Evolutionary conservation across 2,329 filamentous ascomycete genomes (phyloP).

Genomic region (Cercospora sp.): DNA sequence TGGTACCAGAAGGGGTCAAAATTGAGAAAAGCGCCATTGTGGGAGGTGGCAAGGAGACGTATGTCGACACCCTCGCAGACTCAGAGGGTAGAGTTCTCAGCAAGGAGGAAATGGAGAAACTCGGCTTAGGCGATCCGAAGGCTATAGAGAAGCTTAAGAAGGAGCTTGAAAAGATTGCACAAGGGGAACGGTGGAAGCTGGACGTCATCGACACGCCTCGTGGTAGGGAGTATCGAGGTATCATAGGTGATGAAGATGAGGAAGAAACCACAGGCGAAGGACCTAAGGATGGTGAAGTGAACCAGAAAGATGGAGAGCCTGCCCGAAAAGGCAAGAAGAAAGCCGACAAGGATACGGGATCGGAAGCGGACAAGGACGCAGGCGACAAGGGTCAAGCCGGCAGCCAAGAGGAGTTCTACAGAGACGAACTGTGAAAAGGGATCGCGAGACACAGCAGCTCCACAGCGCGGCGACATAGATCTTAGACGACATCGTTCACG

Average conservation of each 20-base stretch:
- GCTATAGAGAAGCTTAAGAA: constrained; percentile 69
- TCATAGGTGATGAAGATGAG: constrained; percentile 56
- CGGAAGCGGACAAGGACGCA: neutral
- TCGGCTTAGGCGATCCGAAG: constrained; percentile 67
- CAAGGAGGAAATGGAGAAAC: constrained; percentile 52
- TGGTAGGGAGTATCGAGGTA: constrained; percentile 66
- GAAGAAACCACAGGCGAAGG: constrained; percentile 3
- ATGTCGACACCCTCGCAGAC: constrained; percentile 54
- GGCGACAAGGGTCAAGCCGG: constrained; percentile 19
- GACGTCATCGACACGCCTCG: constrained; percentile 72
- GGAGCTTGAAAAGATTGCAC: constrained; percentile 67
- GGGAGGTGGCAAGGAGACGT: constrained; percentile 55
- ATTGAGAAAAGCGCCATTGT: constrained; percentile 56
- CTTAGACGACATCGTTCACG: neutral
- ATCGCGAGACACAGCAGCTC: neutral
- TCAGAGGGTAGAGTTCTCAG: constrained; percentile 55
- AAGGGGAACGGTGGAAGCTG: constrained; percentile 74
- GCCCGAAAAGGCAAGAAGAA: constrained; percentile 12
- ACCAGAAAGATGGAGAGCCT: constrained; percentile 28
- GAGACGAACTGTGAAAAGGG: constrained; percentile 23
- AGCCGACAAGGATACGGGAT: constrained; percentile 29
- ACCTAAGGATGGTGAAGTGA: constrained; percentile 16
- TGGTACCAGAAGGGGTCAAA: constrained; percentile 56
- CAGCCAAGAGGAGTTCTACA: constrained; percentile 33
- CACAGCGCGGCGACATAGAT: neutral